Base-by-base conservation (phyloP, 2,329 filamentous ascomycete genomes). In the Ascosphaera aggregata region DNA sequence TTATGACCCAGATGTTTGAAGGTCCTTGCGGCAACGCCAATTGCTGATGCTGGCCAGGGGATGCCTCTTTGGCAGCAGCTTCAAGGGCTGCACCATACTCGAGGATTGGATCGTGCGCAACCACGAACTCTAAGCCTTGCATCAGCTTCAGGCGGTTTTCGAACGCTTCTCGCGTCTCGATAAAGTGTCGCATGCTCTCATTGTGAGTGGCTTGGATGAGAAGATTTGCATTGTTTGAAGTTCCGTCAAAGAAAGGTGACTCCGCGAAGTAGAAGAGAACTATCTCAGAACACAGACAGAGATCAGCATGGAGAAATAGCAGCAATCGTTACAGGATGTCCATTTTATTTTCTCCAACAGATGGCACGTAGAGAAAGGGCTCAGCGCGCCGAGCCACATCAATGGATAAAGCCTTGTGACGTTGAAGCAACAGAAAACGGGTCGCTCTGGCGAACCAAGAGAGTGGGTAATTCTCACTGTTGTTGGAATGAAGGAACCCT, bases 241-340 rank as follows among this genome's bases (percentile, higher is more conserved):
- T 64, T 18, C 58, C 54, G 43, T 76, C 71, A 52, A 71, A 74
- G 58, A 73, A 76, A n/a, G 68, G 69, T 1, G 69, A 72, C 46
- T 67, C 61, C 41, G 62, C 61, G 50, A 76, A 73, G 53, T 76
- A 76, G 49, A 67, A 69, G 40, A 73, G 63, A 34, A 76, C 62
- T 69, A 39, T 34, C 39, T n/a, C 7, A 27, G 22, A 27, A 11
- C 5, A 27, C 5, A 27, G 7, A 27, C 5, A 27, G 11, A 38
- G 19, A 38, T 18, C n/a, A 27, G 13, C 9, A 9, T 13, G 16
- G 32, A 31, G 38, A 24, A 17, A 16, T 31, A 20, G 18, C 16
- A 8, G 15, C 22, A 9, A 2, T 22, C 3, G 39, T 32, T 38
- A 18, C 17, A 20, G 4, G 22, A 32, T 15, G 9, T 36, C n/a